A percentile compares a stretch with the other conserved stretches of the same genome.
These are phyloP conservation scores for Vanrija sp. DNA, from an alignment of 1,284 basidiomycete species.

Conservation along the genomic window DNA sequence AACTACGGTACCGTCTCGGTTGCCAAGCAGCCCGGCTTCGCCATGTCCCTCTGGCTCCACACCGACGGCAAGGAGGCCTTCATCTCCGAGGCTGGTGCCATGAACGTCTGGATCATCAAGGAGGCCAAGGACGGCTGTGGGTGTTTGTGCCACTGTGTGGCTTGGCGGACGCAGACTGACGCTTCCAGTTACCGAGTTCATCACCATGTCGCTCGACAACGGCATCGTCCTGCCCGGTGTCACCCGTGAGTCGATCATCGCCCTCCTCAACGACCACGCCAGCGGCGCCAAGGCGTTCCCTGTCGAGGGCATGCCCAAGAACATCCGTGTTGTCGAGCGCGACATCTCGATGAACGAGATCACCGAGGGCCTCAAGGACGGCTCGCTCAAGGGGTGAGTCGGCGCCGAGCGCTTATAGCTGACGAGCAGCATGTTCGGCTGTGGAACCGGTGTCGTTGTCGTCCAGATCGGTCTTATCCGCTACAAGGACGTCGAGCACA, in stretches of 20 bases:
- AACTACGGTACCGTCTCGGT: slow-evolving; percentile 46
- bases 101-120: slow-evolving; percentile 47
- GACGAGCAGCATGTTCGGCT: slow-evolving; percentile 15
- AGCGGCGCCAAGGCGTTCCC: slow-evolving; percentile 34
- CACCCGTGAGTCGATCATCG: slow-evolving; percentile 41
- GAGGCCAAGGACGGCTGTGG: slow-evolving; percentile 38
- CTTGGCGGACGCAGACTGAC: not conserved
- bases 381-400: slow-evolving; percentile 39
- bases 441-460: slow-evolving; percentile 43
- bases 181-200: slow-evolving; percentile 36
- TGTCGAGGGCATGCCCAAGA: slow-evolving; percentile 34
- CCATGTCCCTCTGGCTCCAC: slow-evolving; percentile 47
- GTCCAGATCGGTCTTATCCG: slow-evolving; percentile 35
- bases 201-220: slow-evolving; percentile 44
- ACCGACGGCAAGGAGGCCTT: slow-evolving; percentile 32
- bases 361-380: slow-evolving; percentile 29
- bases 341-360: slow-evolving; percentile 46
- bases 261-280: slow-evolving; percentile 37
- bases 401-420: not conserved
- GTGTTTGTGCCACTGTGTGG: not conserved
- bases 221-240: slow-evolving; percentile 48
- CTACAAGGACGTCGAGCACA: slow-evolving; percentile 28
- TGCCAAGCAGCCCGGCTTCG: slow-evolving; percentile 43
- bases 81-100: slow-evolving; percentile 45
- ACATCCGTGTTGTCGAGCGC: slow-evolving; percentile 44